Evolutionary conservation across 768 basidiomycete genomes (phyloP).

Genomic region (Trametes cinnabarina): DNA sequence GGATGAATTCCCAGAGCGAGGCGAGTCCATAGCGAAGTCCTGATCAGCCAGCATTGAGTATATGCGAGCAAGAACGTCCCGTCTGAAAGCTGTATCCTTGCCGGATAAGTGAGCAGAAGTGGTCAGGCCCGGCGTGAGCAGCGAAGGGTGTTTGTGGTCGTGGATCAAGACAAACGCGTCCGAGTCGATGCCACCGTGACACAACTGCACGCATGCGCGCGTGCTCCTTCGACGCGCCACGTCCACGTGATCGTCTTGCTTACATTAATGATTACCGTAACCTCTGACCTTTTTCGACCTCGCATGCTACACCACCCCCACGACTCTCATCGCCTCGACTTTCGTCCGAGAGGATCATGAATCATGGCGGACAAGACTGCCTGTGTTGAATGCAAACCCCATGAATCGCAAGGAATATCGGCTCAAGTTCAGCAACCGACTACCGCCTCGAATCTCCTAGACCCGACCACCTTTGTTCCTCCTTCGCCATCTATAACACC

Average conservation of each 20-base stretch:
- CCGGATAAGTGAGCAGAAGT: background rate
- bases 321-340: too few relatives aligned
- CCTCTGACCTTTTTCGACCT: background rate
- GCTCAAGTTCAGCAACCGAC: background rate
- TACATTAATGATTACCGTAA: background rate
- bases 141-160: slow-evolving; percentile 10
- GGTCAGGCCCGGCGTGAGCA: background rate
- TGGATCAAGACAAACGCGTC: slow-evolving; percentile 48
- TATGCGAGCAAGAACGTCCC: background rate
- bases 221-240: slow-evolving; percentile 13
- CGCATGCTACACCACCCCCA: background rate
- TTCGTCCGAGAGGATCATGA: too few relatives aligned
- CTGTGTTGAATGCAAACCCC: slow-evolving; percentile 25
- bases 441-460: slow-evolving; percentile 29
- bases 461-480: slow-evolving; percentile 55
- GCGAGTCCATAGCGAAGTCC: slow-evolving; percentile 29
- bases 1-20: slow-evolving; percentile 1
- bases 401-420: background rate
- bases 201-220: slow-evolving; percentile 17
- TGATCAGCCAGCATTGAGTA: slow-evolving; percentile 20
- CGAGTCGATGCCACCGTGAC: too few relatives aligned
- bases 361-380: slow-evolving; percentile 28
- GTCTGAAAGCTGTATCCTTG: too few relatives aligned
- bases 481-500: slow-evolving; percentile 49
- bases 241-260: slow-evolving; percentile 18